Base-by-base conservation (phyloP, 1,284 basidiomycete genomes). In the Cryptococcus amylolentus region DNA sequence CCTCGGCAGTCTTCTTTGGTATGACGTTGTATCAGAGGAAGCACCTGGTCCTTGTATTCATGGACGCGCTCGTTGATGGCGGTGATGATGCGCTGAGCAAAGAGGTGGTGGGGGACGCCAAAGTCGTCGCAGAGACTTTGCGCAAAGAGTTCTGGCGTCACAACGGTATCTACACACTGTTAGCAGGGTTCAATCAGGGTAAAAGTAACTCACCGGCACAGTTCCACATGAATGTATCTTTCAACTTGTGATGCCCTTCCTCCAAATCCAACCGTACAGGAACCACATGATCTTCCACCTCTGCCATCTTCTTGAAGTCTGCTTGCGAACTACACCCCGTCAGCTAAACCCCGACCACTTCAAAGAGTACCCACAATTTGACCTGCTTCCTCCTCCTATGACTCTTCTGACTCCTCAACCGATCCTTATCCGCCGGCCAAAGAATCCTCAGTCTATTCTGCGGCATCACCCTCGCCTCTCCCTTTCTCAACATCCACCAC, bases 221-320 rank as follows among this genome's bases (percentile, higher is more conserved):
- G 71, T 98, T 97, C 95, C 95, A 99, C 38, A 95, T 85, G 76
- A 98, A 97, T 0, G 95, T 94, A 73, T 99, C 95, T 40, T 92
- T 85, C 81, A 98, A 86, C 76, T 88, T 90, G 72, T 89, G 88
- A 70, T 91, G 88, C 51, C 84, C 83, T 54, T 95, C 87, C 66
- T 98, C 96, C 67, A 98, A 86, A 76, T 98, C 96, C 51, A 99
- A 80, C 20, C 95, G 85, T 51, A 98, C 89, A 3, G 95, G 95
- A 6, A 98, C 88, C 39, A 98, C 84, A 66, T 75, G 70, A 51
- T 79, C 73, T 41, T 72, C 66, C 3, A 77, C 73, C 6, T 71
- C 65, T 27, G 77, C 73, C 63, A 76, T 75, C 4, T 76, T 58
- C 51, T 75, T 77, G 41, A 76, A 57, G 56, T 79, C 72, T 8